These are phyloP conservation scores for Aspergillus nanangensis DNA, from an alignment of 495 filamentous ascomycete species.

Conservation along the genomic window DNA sequence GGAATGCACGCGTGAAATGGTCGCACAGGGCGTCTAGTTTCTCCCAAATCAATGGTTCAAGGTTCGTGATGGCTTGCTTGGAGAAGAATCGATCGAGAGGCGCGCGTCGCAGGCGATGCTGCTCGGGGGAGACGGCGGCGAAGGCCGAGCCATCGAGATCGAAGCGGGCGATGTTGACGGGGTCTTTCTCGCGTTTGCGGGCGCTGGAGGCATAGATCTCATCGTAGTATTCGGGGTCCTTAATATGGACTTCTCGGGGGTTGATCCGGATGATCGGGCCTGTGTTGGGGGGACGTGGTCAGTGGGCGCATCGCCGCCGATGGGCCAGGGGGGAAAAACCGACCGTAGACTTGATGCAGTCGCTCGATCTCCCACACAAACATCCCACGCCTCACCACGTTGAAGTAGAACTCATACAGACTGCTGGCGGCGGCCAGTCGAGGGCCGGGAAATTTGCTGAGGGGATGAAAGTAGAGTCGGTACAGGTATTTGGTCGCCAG, in stretches of 20 bases:
- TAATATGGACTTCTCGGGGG: constrained; percentile 45
- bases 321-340: neutral
- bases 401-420: constrained; percentile 49
- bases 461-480: constrained; percentile 45
- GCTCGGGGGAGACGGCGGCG: constrained; percentile 16
- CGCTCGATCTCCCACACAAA: constrained; percentile 39
- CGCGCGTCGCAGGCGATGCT: constrained; percentile 21
- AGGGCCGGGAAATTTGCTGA: constrained; percentile 42
- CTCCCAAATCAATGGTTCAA: no score
- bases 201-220: constrained; percentile 24
- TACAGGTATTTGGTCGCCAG: constrained; percentile 24
- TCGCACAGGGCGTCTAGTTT: no score
- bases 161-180: constrained; percentile 8
- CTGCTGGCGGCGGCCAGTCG: constrained; percentile 41
- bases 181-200: constrained; percentile 23
- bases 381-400: constrained; percentile 33
- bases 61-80: constrained; percentile 12
- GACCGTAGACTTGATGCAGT: constrained; percentile 46
- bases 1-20: no score
- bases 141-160: constrained; percentile 13
- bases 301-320: no score
- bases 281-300: constrained; percentile 9
- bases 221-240: constrained; percentile 32
- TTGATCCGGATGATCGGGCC: constrained; percentile 51
- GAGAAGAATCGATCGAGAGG: constrained; percentile 25